phyloP scores from a whole-genome alignment of 257 asterid genomes.

The Anisodus tanguticus region DNA sequence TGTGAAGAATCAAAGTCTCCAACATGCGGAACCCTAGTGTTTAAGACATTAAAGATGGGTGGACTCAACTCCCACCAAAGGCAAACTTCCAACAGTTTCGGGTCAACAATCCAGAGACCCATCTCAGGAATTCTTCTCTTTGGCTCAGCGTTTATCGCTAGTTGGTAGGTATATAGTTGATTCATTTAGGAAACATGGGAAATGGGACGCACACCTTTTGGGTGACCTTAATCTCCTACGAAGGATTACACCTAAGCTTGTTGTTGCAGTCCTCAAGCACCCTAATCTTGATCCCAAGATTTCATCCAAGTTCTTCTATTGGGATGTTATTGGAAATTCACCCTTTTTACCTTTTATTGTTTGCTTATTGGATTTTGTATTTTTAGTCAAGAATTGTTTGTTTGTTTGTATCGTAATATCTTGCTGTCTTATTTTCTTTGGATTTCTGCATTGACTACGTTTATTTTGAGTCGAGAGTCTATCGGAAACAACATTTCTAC shows the following conservation, averaged over 20 bases:
- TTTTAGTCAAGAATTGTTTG: no score
- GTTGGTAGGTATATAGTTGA: conserved; percentile 85
- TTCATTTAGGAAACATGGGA: conserved; percentile 70
- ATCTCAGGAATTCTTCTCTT: conserved; percentile 66
- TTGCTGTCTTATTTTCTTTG: no score
- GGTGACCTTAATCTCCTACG: conserved; percentile 80
- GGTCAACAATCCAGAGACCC: conserved; percentile 48
- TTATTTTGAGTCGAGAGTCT: no score
- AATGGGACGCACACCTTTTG: conserved; percentile 72
- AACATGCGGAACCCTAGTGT: no score
- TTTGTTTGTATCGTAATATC: no score
- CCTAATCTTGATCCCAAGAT: conserved; percentile 81
- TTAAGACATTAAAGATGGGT: no score
- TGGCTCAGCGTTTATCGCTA: conserved; percentile 79
- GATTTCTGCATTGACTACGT: no score
- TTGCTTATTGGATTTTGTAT: no score
- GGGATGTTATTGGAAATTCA: conserved; percentile 73
- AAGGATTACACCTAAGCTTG: conserved; percentile 87
- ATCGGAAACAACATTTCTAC: no score
- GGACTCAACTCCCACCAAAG: no score
- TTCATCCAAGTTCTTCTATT: conserved; percentile 81
- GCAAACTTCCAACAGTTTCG: no score
- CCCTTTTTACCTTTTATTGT: neutral
- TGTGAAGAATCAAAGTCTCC: no score
- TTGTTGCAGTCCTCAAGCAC: conserved; percentile 79